A percentile compares a stretch with the other conserved stretches of the same genome.
Evolutionary conservation across 2,329 filamentous ascomycete species (phyloP).

Genomic region (Cadophora gregata): DNA sequence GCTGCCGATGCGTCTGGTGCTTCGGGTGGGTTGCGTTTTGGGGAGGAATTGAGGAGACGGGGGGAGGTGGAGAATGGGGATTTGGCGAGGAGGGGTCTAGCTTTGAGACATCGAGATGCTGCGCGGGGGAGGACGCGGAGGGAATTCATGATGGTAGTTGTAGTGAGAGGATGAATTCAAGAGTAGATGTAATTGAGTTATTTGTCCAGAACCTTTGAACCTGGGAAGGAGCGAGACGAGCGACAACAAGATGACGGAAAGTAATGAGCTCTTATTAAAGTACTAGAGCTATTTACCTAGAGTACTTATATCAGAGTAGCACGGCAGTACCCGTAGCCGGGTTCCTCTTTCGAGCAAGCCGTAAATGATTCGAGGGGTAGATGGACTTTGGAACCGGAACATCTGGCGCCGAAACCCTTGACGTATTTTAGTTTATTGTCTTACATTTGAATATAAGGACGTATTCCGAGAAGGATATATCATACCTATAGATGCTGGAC

Average conservation of each 20-base stretch:
- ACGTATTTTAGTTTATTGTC: not conserved
- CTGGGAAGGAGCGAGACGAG: not conserved
- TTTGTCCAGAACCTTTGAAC: not conserved
- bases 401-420: not conserved
- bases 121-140: slow-evolving; percentile 3
- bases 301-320: not conserved
- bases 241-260: not conserved
- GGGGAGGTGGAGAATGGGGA: slow-evolving; percentile 21
- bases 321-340: slow-evolving; percentile 7
- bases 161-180: not conserved
- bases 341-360: slow-evolving; percentile 11
- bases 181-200: not conserved
- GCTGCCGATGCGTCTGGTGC: slow-evolving; percentile 30
- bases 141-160: not conserved
- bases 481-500: not conserved
- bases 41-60: slow-evolving; percentile 10
- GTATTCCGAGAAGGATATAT: not conserved
- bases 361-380: slow-evolving; percentile 6
- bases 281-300: not conserved
- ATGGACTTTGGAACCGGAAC: not conserved
- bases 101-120: not conserved
- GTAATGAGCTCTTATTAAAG: not conserved
- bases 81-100: not conserved
- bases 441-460: not conserved
- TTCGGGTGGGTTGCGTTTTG: slow-evolving; percentile 24